Conservation (phyloP, 148 eudicot genomes). For the Nepenthes gracilis region DNA sequence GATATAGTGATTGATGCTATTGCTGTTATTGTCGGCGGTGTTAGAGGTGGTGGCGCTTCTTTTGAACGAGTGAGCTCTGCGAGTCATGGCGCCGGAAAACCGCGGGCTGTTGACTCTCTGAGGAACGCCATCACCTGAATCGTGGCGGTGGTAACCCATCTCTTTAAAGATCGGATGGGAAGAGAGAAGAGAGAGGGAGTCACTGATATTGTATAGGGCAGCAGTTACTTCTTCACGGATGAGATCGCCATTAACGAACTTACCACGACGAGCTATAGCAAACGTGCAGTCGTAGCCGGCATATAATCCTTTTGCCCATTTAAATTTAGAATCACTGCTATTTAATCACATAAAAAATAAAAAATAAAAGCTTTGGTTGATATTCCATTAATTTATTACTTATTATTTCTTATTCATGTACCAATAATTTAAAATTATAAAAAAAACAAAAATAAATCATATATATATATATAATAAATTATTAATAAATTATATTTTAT, state of each 20-base stretch:
- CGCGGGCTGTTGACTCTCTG: slow-evolving; percentile 68
- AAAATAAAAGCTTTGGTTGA: too few relatives aligned
- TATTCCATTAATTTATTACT: too few relatives aligned
- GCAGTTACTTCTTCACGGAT: neutral
- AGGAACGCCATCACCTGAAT: slow-evolving; percentile 34
- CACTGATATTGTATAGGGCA: neutral
- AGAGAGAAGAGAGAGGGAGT: neutral
- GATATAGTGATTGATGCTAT: neutral
- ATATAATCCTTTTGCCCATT: too few relatives aligned
- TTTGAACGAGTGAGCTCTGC: slow-evolving; percentile 77
- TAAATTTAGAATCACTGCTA: too few relatives aligned
- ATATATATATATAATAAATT: too few relatives aligned
- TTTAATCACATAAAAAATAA: too few relatives aligned
- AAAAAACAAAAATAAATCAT: too few relatives aligned
- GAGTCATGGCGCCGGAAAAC: slow-evolving; percentile 70
- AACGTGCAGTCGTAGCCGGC: too few relatives aligned
- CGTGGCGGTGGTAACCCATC: slow-evolving; percentile 37
- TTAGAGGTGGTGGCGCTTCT: slow-evolving; percentile 19
- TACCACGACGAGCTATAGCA: neutral
- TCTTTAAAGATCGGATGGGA: neutral
- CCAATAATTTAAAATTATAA: too few relatives aligned
- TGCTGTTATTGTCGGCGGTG: neutral
- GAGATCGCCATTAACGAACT: slow-evolving; percentile 8
- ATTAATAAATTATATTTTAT: too few relatives aligned
- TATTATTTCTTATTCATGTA: too few relatives aligned